Evolutionary conservation across 768 basidiomycete species (phyloP).

Genomic region (Mrakia blollopis): DNA sequence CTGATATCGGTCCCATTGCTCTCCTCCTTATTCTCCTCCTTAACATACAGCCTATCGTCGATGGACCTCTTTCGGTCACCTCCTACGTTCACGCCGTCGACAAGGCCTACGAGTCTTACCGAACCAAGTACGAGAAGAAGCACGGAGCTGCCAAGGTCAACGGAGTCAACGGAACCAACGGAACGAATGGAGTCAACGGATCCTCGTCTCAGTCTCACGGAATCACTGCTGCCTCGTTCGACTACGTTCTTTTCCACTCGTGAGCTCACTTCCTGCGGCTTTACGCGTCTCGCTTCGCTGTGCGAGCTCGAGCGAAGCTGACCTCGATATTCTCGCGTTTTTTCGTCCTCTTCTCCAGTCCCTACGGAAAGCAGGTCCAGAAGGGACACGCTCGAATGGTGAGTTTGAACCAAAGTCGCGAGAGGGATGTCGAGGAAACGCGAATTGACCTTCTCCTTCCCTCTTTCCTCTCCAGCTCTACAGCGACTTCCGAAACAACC

Average conservation of each 20-base stretch:
- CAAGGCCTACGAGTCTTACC: constrained; percentile 75
- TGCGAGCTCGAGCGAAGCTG: background rate
- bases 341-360: constrained; percentile 48
- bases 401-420: constrained; percentile 30
- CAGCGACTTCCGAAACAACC: constrained; percentile 84
- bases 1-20: background rate
- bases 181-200: constrained; percentile 36
- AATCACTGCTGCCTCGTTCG: constrained; percentile 76
- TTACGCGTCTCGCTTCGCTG: background rate
- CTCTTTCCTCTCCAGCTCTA: constrained; percentile 48
- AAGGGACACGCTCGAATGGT: constrained; percentile 89
- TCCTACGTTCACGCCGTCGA: constrained; percentile 94
- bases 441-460: constrained; percentile 6
- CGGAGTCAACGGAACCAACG: constrained; percentile 41
- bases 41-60: constrained; percentile 66
- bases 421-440: background rate
- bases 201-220: constrained; percentile 34
- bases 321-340: background rate
- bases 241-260: constrained; percentile 88
- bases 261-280: constrained; percentile 31
- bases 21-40: background rate
- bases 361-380: constrained; percentile 97
- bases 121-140: constrained; percentile 65
- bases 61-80: constrained; percentile 91
- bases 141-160: constrained; percentile 23